Evolutionary conservation across 1,284 basidiomycete species (phyloP), one percentile per base, ranked within the genome.

Genomic region (Ustilago vetiveriae): DNA sequence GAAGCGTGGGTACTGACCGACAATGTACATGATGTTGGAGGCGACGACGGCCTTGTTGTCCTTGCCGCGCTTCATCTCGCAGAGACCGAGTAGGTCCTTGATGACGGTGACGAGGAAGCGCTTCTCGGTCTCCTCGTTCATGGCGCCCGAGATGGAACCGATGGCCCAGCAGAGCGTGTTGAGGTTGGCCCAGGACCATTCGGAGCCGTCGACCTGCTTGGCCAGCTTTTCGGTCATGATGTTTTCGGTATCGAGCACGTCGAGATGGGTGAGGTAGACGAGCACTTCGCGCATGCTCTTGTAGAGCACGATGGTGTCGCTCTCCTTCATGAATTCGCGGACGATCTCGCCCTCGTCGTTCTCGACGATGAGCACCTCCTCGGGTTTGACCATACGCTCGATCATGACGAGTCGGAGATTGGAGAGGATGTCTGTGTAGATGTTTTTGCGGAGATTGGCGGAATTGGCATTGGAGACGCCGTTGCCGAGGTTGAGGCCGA

Each of bases 161-260:
- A 99, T 98, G 39, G 96, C 96, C 96, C 96, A 99, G 83, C 96
- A 99, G 16, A 99, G 88, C 3, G 96, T 98, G 84, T 98, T 99
- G 64, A 98, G 86, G 83, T 98, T 98, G 79, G 95, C 91, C 96
- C 96, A 99, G 29, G 93, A 96, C 96, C 96, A 98, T 84, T 98
- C 96, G 17, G 91, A 89, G 13, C 94, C 93, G 78, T 97, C 94
- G 13, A 97, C 93, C 86, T 98, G 96, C 84, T 94, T 96, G 30
- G 91, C 87, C 32, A 98, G 86, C 84, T 98, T 98, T 84, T 98
- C 94, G 17, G 74, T 76, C 74, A 78, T 88, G 83, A 98, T 98
- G 46, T 89, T 92, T 84, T 98, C 95, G 32, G 95, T 98, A 83
- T 98, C 95, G 55, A 88, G 85, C 41, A 97, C 94, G 83, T 99